A percentile compares a stretch with the other conserved stretches of the same genome.
phyloP scores from a whole-genome alignment of 495 filamentous ascomycete genomes.

The Mytilinidion resinicola region DNA sequence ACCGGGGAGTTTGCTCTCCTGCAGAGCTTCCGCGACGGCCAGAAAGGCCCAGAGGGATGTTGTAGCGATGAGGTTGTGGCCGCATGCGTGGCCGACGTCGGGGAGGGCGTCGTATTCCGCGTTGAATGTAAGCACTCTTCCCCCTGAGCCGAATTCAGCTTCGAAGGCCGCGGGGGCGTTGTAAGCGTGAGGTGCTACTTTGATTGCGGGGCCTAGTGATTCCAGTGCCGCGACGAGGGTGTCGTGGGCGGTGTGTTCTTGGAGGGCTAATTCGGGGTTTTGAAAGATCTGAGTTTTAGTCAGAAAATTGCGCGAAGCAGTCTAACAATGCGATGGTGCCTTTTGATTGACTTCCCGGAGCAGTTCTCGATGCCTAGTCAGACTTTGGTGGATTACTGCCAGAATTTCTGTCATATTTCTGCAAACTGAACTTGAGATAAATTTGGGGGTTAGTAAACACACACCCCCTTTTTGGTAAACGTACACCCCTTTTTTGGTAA shows the following conservation, averaged over 20 bases:
- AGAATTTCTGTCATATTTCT: too few species aligned
- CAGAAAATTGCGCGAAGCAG: constrained; percentile 3
- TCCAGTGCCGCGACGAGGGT: not conserved
- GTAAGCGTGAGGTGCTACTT: constrained; percentile 26
- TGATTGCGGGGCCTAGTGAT: not conserved
- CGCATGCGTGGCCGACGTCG: constrained; percentile 58
- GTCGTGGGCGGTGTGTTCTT: constrained; percentile 3
- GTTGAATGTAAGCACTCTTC: constrained; percentile 43
- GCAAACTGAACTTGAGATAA: too few species aligned
- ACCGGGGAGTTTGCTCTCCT: too few species aligned
- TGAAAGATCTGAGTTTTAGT: not conserved
- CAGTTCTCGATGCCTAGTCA: too few species aligned
- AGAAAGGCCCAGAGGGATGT: constrained; percentile 52
- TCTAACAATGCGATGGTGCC: too few species aligned
- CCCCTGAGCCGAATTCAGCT: constrained; percentile 35
- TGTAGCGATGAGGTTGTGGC: constrained; percentile 63
- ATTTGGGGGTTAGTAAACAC: too few species aligned
- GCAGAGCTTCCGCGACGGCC: too few species aligned
- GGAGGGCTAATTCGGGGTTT: constrained; percentile 1
- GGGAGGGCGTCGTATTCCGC: constrained; percentile 38
- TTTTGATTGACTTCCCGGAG: too few species aligned
- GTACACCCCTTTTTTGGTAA: too few species aligned
- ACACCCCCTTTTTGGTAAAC: too few species aligned
- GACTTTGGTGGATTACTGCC: too few species aligned
- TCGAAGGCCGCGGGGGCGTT: constrained; percentile 41